Percentiles rank a stretch among this genome's conserved stretches.
phyloP scores from a whole-genome alignment of 164 flowering plant genomes.

The Platanus orientalis region DNA sequence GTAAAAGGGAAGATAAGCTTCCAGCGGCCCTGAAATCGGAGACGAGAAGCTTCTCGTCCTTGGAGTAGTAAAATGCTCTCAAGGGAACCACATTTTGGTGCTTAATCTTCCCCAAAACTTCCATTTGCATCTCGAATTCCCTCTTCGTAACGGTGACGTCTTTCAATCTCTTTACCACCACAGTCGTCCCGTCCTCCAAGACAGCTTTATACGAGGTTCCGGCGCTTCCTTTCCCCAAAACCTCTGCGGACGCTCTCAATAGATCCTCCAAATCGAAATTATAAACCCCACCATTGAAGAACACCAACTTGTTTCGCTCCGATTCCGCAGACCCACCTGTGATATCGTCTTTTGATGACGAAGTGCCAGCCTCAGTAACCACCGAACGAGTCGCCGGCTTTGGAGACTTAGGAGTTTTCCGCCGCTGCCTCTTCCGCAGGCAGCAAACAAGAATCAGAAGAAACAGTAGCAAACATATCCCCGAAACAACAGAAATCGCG shows the following conservation, averaged over 20 bases:
- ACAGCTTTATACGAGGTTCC: conserved; percentile 98
- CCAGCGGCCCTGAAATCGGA: conserved; percentile 81
- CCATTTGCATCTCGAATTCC: conserved; percentile 86
- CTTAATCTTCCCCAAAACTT: conserved; percentile 62
- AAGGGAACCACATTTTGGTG: conserved; percentile 81
- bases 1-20: conserved; percentile 87
- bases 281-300: conserved; percentile 59
- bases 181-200: conserved; percentile 90
- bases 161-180: conserved; percentile 90
- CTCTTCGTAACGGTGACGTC: conserved; percentile 69
- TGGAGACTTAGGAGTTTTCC: neutral
- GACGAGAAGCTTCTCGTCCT: conserved; percentile 93
- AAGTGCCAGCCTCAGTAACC: conserved; percentile 48
- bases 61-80: conserved; percentile 84
- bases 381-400: neutral
- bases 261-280: conserved; percentile 94
- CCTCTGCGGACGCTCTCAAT: conserved; percentile 95
- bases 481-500: conserved; percentile 4
- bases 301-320: conserved; percentile 82
- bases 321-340: conserved; percentile 52
- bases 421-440: conserved; percentile 14
- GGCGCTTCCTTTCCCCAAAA: conserved; percentile 89
- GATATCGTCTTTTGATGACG: conserved; percentile 77
- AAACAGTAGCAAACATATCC: neutral
- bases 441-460: neutral